These are phyloP conservation scores for Boletus rufocinnamomeus DNA, from an alignment of 768 basidiomycete species.

Conservation along the genomic window DNA sequence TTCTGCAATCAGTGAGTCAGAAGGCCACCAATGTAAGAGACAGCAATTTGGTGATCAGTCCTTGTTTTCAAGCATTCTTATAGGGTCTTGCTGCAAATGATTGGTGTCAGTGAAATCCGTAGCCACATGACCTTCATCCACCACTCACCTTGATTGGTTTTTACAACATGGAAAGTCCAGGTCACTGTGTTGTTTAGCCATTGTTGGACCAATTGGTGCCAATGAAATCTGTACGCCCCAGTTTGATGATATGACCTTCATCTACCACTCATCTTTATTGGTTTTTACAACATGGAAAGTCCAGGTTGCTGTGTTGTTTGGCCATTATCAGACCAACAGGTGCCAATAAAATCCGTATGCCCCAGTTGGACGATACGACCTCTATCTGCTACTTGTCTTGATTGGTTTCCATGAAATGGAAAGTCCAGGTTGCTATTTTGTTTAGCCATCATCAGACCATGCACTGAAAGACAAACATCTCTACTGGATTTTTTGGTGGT, in stretches of 20 bases:
- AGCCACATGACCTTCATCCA: neutral
- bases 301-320: neutral
- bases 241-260: too few species aligned
- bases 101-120: neutral
- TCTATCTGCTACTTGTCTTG: neutral
- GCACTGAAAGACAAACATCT: constrained; percentile 37
- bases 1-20: neutral
- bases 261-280: too few species aligned
- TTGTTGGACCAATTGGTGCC: too few species aligned
- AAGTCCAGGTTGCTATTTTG: neutral
- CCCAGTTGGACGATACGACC: neutral
- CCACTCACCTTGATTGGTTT: neutral
- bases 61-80: neutral
- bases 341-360: neutral
- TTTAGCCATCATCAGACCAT: neutral
- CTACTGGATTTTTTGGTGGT: constrained; percentile 44
- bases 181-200: too few species aligned
- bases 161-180: too few species aligned
- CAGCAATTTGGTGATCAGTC: neutral
- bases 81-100: neutral
- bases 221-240: too few species aligned
- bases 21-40: neutral
- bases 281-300: too few species aligned
- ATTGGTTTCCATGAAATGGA: neutral
- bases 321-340: neutral